Percentiles rank a stretch among this genome's conserved stretches.
These are phyloP conservation scores for Didymella segeticola DNA, from an alignment of 2,329 filamentous ascomycete genomes.

Conservation along the genomic window DNA sequence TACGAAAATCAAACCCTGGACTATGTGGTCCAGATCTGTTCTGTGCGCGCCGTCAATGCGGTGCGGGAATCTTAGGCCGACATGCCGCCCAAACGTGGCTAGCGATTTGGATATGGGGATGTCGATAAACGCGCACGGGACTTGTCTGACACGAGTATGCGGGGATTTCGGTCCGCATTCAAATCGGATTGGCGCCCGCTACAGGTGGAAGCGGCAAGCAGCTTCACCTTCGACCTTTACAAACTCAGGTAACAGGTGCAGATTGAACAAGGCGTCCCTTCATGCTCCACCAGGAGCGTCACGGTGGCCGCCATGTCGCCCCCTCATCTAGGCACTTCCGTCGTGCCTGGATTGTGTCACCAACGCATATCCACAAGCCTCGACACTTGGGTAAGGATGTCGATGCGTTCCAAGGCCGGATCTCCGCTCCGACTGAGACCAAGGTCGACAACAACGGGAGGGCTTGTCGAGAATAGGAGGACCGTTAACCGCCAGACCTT, in stretches of 20 bases:
- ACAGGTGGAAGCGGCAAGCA: background rate
- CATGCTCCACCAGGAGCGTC: no score
- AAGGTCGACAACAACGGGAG: background rate
- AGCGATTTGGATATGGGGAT: background rate
- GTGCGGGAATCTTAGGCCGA: slow-evolving; percentile 1
- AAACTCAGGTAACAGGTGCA: background rate
- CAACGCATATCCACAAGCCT: no score
- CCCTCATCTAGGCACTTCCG: no score
- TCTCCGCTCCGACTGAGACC: background rate
- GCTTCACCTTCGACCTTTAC: background rate
- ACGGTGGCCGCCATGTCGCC: no score
- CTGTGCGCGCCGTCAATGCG: background rate
- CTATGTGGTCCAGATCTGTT: background rate
- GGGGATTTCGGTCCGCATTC: background rate
- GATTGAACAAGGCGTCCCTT: no score
- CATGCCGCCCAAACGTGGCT: background rate
- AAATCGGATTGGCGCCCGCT: background rate
- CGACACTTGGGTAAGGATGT: no score
- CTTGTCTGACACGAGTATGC: background rate
- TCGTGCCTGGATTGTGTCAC: no score
- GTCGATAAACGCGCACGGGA: background rate
- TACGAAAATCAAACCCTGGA: background rate
- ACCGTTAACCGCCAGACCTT: background rate
- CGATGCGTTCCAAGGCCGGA: no score
- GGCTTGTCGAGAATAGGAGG: background rate